A percentile compares a stretch with the other conserved stretches of the same genome.
Conservation (phyloP, 2,329 filamentous ascomycete genomes). For the Fusarium longipes region DNA sequence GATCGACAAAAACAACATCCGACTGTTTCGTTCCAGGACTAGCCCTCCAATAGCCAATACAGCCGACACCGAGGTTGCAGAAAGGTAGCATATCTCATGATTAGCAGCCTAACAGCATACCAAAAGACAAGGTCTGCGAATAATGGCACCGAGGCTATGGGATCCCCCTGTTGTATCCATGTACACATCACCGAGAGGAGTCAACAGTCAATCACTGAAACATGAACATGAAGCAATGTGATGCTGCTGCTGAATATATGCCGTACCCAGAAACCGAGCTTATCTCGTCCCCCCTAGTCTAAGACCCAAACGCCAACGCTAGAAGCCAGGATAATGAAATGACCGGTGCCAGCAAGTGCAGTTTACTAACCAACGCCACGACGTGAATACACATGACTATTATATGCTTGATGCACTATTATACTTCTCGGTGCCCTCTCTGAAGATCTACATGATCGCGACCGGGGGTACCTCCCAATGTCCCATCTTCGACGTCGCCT, state of each 20-base stretch:
- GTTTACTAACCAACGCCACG: slow-evolving; percentile 34
- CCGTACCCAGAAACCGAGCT: slow-evolving; percentile 25
- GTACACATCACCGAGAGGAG: slow-evolving; percentile 3
- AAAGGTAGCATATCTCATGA: slow-evolving; percentile 13
- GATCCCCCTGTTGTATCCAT: slow-evolving; percentile 4
- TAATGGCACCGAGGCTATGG: slow-evolving; percentile 16
- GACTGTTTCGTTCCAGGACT: slow-evolving; percentile 36
- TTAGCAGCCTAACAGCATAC: slow-evolving; percentile 12
- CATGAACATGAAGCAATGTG: slow-evolving; percentile 11
- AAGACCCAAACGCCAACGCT: slow-evolving; percentile 47
- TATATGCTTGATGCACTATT: slow-evolving; percentile 27
- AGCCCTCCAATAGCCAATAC: background rate
- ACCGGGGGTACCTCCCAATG: slow-evolving; percentile 12
- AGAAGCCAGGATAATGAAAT: slow-evolving; percentile 40
- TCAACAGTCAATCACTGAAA: slow-evolving; percentile 2
- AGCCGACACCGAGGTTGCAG: background rate
- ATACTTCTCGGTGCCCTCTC: slow-evolving; percentile 9
- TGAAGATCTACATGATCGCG: slow-evolving; percentile 19
- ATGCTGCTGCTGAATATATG: slow-evolving; percentile 17
- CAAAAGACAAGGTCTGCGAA: slow-evolving; percentile 11
- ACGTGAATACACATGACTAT: slow-evolving; percentile 33
- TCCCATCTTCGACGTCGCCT: slow-evolving; percentile 40
- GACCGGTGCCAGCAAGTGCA: slow-evolving; percentile 34
- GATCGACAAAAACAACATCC: slow-evolving; percentile 33
- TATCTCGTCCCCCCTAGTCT: slow-evolving; percentile 13